Conservation (phyloP, 768 basidiomycete species). For the Russula emetica region DNA sequence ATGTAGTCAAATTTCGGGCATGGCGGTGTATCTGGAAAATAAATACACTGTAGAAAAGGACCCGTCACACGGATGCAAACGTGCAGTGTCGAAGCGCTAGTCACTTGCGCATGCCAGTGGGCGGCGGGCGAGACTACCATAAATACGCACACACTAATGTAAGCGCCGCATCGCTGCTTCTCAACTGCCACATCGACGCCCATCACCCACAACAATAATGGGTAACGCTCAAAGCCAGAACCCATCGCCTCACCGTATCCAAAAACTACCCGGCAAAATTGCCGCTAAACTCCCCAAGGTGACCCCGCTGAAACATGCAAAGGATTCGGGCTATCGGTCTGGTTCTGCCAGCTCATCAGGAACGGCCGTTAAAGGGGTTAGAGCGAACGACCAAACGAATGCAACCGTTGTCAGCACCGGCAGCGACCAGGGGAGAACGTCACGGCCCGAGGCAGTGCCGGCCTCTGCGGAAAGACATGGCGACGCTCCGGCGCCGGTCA, state of each 20-base stretch:
- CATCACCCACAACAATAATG: constrained; percentile 11
- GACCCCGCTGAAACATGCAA: no score
- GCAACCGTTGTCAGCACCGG: neutral
- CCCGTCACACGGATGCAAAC: neutral
- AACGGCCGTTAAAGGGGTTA: constrained; percentile 11
- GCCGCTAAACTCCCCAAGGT: constrained; percentile 1
- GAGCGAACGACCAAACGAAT: neutral
- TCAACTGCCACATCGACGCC: constrained; percentile 19
- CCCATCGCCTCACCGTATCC: constrained; percentile 1
- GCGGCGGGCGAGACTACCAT: constrained; percentile 7
- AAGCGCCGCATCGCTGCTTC: constrained; percentile 15
- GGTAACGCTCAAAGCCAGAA: constrained; percentile 24
- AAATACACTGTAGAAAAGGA: neutral
- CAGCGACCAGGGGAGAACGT: neutral
- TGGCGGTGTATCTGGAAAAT: neutral
- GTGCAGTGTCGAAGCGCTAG: constrained; percentile 8
- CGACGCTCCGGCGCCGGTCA: constrained; percentile 16
- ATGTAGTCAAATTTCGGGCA: no score
- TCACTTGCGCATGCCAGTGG: neutral
- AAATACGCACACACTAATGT: constrained; percentile 22
- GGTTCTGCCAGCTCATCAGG: constrained; percentile 21
- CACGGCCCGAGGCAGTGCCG: constrained; percentile 23
- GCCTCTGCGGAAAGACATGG: neutral
- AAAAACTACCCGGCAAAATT: constrained; percentile 11
- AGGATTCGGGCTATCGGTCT: constrained; percentile 26